Evolutionary conservation across 441 rosid species (phyloP).

Genomic region (Metrosideros polymorpha): DNA sequence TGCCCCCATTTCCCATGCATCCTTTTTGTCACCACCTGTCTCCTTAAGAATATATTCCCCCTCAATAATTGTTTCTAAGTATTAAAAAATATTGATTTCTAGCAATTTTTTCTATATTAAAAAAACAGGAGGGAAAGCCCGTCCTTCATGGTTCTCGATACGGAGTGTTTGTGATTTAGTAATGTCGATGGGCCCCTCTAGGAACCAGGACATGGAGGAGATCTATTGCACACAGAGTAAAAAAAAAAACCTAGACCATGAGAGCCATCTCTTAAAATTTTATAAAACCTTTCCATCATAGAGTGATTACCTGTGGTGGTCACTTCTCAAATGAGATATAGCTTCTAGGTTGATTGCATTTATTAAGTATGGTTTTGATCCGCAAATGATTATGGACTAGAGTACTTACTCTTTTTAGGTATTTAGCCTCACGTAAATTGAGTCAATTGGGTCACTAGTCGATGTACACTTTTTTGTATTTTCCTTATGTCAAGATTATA

Average conservation of each 20-base stretch:
- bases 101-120: background rate
- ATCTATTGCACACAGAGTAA: background rate
- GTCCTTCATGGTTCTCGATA: background rate
- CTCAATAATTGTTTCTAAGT: background rate
- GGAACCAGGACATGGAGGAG: background rate
- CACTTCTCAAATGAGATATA: background rate
- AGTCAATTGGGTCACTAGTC: background rate
- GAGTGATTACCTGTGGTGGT: background rate
- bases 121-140: background rate
- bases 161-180: background rate
- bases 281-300: background rate
- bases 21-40: background rate
- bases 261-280: background rate
- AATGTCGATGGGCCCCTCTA: background rate
- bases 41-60: background rate
- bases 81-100: background rate
- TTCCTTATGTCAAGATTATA: background rate
- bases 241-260: background rate
- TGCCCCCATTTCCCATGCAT: background rate
- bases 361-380: background rate
- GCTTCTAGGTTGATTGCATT: background rate
- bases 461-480: background rate
- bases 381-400: background rate
- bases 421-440: background rate
- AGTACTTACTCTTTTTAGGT: background rate